phyloP scores from a whole-genome alignment of 192 early-diverging fungal species.

The Entomortierella lignicola region DNA sequence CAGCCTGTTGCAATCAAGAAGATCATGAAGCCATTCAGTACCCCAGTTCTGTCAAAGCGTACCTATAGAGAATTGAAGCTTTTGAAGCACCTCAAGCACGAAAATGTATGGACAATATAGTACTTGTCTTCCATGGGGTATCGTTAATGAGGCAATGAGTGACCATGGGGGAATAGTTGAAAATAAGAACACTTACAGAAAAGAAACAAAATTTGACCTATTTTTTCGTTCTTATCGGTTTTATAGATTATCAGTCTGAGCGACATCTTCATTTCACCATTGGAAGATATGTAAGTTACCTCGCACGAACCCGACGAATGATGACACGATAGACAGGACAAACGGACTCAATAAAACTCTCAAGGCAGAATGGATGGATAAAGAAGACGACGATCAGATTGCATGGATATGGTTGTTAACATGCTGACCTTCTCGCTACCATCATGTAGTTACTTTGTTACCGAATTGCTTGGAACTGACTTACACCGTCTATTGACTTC shows the following conservation, averaged over 20 bases:
- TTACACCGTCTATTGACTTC: slow-evolving; percentile 92
- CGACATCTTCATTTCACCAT: slow-evolving; percentile 94
- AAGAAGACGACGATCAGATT: too few relatives aligned
- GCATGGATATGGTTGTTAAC: too few relatives aligned
- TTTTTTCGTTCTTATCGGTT: slow-evolving; percentile 4
- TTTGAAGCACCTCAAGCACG: slow-evolving; percentile 91
- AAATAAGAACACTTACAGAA: neutral
- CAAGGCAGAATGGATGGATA: neutral
- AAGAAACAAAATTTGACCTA: neutral
- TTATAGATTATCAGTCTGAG: slow-evolving; percentile 86
- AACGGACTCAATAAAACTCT: neutral
- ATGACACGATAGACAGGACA: neutral
- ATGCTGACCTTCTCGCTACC: too few relatives aligned
- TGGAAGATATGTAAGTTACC: slow-evolving; percentile 93
- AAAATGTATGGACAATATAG: slow-evolving; percentile 74
- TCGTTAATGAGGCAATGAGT: neutral
- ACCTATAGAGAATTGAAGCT: slow-evolving; percentile 96
- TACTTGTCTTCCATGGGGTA: neutral
- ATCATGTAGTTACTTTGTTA: slow-evolving; percentile 87
- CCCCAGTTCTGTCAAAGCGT: slow-evolving; percentile 92
- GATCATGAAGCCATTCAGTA: slow-evolving; percentile 94
- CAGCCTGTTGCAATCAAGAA: slow-evolving; percentile 95
- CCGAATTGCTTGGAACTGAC: slow-evolving; percentile 95
- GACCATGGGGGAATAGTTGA: neutral
- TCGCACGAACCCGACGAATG: neutral